Evolutionary conservation across 1,284 basidiomycete genomes (phyloP), one percentile per base, ranked within the genome.

Genomic region (Microbotryum intermedium): DNA sequence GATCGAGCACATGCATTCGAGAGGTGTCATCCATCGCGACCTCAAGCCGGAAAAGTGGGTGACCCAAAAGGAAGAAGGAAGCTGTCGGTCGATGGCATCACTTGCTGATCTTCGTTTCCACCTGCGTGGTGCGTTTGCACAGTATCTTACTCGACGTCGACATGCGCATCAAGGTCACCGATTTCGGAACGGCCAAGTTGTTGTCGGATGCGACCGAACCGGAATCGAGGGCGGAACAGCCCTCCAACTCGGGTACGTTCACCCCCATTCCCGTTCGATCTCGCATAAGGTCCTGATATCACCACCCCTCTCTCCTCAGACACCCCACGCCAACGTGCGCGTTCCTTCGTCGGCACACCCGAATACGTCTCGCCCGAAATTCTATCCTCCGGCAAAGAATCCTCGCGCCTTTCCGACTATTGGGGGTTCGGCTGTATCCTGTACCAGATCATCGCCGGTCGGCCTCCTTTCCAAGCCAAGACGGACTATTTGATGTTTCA

Each of bases 311-410:
- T 13, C 3, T 11, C 20, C 70, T 6, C 74, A 74, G 63, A 69
- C 62, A 44, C 70, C 69, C 62, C 50, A 16, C 57, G 60, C 6
- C 44, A 56, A 2, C 62, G 65, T 0, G 34, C 65, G 1, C 47
- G 67, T 45, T 91, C 90, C 0, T 98, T 95, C 75, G 95, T 98
- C 25, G 94, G 94, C 11, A 95, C 93, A 1, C 90, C 94, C 0
- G 91, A 97, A 70, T 98, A 97, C 72, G 88, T 97, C 60, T 86
- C 88, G 11, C 94, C 94, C 1, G 94, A 98, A 75, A 80, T 98
- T 11, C 77, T 98, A 23, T 71, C 83, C 59, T 81, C 82, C 51
- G 86, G 86, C 65, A 82, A 74, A 9, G 69, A 75, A 58, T 76
- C 78, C 57, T 56, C 55, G 2, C 51, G 16, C 50, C 74, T 74